Evolutionary conservation across 805 yeast genomes (phyloP).

Genomic region (Schizosaccharomyces lindneri): DNA sequence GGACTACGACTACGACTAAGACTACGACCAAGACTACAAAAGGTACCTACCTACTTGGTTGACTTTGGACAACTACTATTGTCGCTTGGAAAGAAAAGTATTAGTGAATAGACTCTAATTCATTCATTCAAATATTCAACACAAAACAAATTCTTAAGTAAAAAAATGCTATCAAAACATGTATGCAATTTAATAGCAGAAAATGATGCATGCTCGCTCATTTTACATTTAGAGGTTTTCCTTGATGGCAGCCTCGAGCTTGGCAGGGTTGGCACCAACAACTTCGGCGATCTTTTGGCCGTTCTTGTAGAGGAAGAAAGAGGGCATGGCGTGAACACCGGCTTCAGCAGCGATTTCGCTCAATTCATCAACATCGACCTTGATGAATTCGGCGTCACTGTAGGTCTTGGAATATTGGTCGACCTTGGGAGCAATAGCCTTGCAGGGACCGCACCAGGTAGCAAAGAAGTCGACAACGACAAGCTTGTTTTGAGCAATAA

Average conservation of each 20-base stretch:
- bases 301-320: conserved; percentile 50
- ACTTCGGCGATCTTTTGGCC: conserved; percentile 46
- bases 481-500: conserved; percentile 37
- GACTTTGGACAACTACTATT: too few species aligned
- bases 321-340: conserved; percentile 43
- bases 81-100: too few species aligned
- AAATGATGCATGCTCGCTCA: neutral
- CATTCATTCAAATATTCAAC: too few species aligned
- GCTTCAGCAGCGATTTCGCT: conserved; percentile 46
- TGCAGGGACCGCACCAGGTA: conserved; percentile 98
- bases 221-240: conserved; percentile 2
- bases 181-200: too few species aligned
- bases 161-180: too few species aligned
- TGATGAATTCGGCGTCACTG: conserved; percentile 37
- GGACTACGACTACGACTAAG: too few species aligned
- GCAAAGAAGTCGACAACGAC: conserved; percentile 92
- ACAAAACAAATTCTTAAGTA: too few species aligned
- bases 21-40: too few species aligned
- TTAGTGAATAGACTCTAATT: too few species aligned
- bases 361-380: conserved; percentile 77
- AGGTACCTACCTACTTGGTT: too few species aligned
- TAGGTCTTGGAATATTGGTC: conserved; percentile 48
- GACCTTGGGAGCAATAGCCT: conserved; percentile 82
- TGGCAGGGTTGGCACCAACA: conserved; percentile 10
- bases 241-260: conserved; percentile 9